phyloP scores from a whole-genome alignment of 2,329 filamentous ascomycete genomes.

The Dichotomopilus funicola region DNA sequence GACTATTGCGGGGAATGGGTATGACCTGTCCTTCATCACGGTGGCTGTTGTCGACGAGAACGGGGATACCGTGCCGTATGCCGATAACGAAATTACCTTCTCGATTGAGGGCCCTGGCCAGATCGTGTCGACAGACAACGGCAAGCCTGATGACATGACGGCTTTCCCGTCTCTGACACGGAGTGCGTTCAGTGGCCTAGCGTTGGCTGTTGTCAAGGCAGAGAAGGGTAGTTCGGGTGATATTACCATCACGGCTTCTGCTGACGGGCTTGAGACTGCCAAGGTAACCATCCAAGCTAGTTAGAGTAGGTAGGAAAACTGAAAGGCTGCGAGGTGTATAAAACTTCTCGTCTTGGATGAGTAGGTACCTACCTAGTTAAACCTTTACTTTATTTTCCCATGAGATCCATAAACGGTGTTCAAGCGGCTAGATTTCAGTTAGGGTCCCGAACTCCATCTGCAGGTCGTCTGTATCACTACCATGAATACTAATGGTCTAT shows the following conservation, averaged over 20 bases:
- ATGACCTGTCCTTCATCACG: slow-evolving; percentile 42
- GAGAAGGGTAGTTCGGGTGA: slow-evolving; percentile 22
- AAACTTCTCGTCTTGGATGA: not conserved
- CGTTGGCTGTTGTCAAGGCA: slow-evolving; percentile 35
- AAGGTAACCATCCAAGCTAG: not conserved
- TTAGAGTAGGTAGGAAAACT: not conserved
- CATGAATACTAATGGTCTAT: no score
- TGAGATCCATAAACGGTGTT: no score
- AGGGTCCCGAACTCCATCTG: no score
- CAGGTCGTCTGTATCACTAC: no score
- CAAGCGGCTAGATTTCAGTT: no score
- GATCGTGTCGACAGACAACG: slow-evolving; percentile 39
- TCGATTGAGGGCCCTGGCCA: slow-evolving; percentile 37
- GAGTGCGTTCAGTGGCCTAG: slow-evolving; percentile 36
- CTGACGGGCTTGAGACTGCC: not conserved
- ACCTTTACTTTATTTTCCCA: no score
- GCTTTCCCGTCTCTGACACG: slow-evolving; percentile 35
- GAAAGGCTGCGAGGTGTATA: not conserved
- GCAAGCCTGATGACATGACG: slow-evolving; percentile 40
- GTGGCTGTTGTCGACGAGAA: slow-evolving; percentile 38
- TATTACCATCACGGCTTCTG: slow-evolving; percentile 13
- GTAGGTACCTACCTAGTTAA: no score
- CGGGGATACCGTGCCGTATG: slow-evolving; percentile 39
- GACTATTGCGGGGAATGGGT: slow-evolving; percentile 34
- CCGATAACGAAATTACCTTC: slow-evolving; percentile 38